Percentiles rank a stretch among this genome's conserved stretches.
Conservation (phyloP, 2,329 filamentous ascomycete genomes). For the Massarina eburnea region DNA sequence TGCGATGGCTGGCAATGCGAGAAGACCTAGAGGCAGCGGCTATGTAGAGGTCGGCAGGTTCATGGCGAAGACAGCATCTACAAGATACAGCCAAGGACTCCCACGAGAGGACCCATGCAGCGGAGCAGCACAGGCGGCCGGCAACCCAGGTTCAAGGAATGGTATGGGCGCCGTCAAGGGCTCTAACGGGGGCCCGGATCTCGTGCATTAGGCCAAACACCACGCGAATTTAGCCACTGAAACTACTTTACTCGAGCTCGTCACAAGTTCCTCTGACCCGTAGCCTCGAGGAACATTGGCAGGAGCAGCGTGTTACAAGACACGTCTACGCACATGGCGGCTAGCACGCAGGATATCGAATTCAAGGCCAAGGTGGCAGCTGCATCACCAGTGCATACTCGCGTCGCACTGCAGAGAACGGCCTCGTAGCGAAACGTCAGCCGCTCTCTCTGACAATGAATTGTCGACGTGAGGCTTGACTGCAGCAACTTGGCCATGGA, state of each 20-base stretch:
- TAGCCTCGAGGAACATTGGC: conserved; percentile 16
- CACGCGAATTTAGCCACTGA: conserved; percentile 33
- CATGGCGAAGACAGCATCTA: too few species aligned
- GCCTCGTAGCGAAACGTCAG: conserved; percentile 4
- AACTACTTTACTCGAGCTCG: conserved; percentile 28
- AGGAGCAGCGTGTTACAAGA: conserved; percentile 24
- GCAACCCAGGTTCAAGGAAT: conserved; percentile 35
- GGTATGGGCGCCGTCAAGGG: conserved; percentile 29
- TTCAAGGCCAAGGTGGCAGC: conserved; percentile 18
- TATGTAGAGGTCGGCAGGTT: too few species aligned
- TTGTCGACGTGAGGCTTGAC: conserved; percentile 3
- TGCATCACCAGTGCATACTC: conserved; percentile 23
- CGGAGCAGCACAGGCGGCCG: conserved; percentile 27
- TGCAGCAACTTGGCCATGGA: too few species aligned
- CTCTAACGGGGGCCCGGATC: conserved; percentile 28
- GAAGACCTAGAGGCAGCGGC: too few species aligned
- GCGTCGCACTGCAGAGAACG: conserved; percentile 30
- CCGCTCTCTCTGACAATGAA: conserved; percentile 10
- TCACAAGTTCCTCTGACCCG: conserved; percentile 30
- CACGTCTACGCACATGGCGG: conserved; percentile 36
- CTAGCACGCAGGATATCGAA: conserved; percentile 26
- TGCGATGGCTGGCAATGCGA: too few species aligned
- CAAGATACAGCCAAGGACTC: conserved; percentile 29
- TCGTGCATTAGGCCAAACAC: conserved; percentile 16
- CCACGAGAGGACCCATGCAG: conserved; percentile 33